Evolutionary conservation across 305 asterid genomes (phyloP).

Genomic region (Fraxinus baroniana): DNA sequence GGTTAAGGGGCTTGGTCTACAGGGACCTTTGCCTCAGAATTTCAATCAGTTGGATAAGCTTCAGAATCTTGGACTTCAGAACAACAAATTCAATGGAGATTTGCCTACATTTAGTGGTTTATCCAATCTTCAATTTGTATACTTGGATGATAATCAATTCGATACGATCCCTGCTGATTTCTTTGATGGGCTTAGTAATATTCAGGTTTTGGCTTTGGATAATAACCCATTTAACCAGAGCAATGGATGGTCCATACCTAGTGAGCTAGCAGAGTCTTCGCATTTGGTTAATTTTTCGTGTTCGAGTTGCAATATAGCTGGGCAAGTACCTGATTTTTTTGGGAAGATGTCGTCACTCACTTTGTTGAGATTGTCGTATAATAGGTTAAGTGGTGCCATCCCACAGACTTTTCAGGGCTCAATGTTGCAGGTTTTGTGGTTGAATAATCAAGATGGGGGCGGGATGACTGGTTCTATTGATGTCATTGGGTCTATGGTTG

Average conservation of each 20-base stretch:
- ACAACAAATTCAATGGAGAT: constrained; percentile 52
- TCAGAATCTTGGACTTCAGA: constrained; percentile 68
- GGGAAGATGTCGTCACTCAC: constrained; percentile 61
- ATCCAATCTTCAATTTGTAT: constrained; percentile 59
- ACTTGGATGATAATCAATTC: constrained; percentile 60
- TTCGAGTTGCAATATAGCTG: constrained; percentile 59
- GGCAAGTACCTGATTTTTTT: constrained; percentile 61
- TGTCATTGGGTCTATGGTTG: constrained; percentile 51
- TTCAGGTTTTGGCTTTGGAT: constrained; percentile 68
- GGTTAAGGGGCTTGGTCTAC: constrained; percentile 60
- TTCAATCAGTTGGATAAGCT: constrained; percentile 56
- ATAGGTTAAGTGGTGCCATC: constrained; percentile 50
- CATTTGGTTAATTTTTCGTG: constrained; percentile 72
- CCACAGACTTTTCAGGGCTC: constrained; percentile 58
- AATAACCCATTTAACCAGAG: constrained; percentile 58
- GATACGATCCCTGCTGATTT: constrained; percentile 69
- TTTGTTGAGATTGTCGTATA: constrained; percentile 48
- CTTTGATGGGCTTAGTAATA: constrained; percentile 55
- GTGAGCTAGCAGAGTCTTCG: constrained; percentile 49
- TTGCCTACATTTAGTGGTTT: constrained; percentile 77
- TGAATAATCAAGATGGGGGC: constrained; percentile 71
- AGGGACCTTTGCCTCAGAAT: constrained; percentile 69
- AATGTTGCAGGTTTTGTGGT: constrained; percentile 65
- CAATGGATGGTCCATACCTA: constrained; percentile 68
- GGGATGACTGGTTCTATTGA: constrained; percentile 65